Conservation (phyloP, 2,329 filamentous ascomycete genomes). For the Didymella segeticola region DNA sequence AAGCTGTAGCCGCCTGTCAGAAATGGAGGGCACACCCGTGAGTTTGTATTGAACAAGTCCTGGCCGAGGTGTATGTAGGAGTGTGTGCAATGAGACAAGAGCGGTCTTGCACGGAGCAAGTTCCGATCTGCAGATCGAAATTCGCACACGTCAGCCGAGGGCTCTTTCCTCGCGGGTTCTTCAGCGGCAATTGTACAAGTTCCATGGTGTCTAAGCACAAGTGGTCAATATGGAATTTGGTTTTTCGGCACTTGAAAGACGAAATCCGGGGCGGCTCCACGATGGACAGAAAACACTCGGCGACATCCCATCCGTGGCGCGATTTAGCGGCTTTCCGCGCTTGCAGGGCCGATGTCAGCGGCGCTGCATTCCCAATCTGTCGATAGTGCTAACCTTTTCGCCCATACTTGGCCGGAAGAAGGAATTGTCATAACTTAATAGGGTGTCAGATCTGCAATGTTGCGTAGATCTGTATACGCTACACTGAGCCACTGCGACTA, state of each 20-base stretch:
- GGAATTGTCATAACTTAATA: not conserved
- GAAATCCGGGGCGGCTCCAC: not conserved
- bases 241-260: not conserved
- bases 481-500: not conserved
- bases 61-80: too few species aligned
- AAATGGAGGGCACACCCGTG: too few species aligned
- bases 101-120: too few species aligned
- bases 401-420: not conserved
- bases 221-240: not conserved
- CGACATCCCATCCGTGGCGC: not conserved
- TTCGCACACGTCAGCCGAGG: not conserved
- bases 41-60: too few species aligned
- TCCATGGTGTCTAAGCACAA: not conserved
- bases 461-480: constrained; percentile 10
- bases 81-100: too few species aligned
- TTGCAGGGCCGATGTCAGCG: constrained; percentile 2
- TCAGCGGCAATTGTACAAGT: not conserved
- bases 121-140: too few species aligned
- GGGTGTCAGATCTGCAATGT: not conserved
- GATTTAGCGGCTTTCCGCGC: not conserved
- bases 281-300: not conserved
- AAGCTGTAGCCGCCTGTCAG: too few species aligned
- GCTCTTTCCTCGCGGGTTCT: not conserved
- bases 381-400: not conserved
- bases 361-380: constrained; percentile 1